Conservation (phyloP, 2,329 filamentous ascomycete genomes). For the Tolypocladium inflatum region DNA sequence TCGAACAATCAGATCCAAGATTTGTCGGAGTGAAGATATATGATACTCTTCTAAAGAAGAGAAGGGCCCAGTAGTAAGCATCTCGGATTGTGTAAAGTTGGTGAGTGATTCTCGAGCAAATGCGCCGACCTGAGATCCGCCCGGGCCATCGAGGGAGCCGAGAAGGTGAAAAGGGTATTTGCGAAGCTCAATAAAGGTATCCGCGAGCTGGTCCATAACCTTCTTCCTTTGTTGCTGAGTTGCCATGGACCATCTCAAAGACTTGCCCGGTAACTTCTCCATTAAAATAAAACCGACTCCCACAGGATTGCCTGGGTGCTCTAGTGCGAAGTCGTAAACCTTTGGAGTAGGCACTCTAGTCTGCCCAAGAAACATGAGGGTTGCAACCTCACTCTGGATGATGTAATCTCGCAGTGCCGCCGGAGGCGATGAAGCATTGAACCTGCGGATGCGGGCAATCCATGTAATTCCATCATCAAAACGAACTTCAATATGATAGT, state of each 20-base stretch:
- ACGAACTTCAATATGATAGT: conserved; percentile 30
- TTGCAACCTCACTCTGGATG: conserved; percentile 29
- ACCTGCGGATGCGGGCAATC: conserved; percentile 31
- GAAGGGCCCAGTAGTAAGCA: conserved; percentile 23
- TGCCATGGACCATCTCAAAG: conserved; percentile 24
- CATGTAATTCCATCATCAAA: conserved; percentile 33
- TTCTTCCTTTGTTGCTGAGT: conserved; percentile 20
- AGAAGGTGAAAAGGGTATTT: conserved; percentile 24
- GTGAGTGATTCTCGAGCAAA: conserved; percentile 28
- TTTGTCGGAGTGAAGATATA: conserved; percentile 19
- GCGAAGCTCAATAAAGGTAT: conserved; percentile 28
- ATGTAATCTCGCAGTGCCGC: conserved; percentile 21
- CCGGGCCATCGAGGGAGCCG: conserved; percentile 22
- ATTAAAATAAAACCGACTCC: conserved; percentile 31
- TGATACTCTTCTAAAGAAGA: conserved; percentile 25
- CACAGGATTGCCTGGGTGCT: conserved; percentile 19
- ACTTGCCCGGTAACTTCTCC: conserved; percentile 29
- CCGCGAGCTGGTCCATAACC: conserved; percentile 26
- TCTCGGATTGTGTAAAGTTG: conserved; percentile 17
- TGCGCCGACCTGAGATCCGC: conserved; percentile 17
- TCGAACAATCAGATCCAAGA: conserved; percentile 24
- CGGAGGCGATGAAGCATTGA: conserved; percentile 29
- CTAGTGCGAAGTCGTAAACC: conserved; percentile 26
- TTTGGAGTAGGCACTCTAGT: conserved; percentile 26
- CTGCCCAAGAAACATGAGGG: conserved; percentile 26